Evolutionary conservation across 257 asterid genomes (phyloP).

Genomic region (Fraxinus americana): DNA sequence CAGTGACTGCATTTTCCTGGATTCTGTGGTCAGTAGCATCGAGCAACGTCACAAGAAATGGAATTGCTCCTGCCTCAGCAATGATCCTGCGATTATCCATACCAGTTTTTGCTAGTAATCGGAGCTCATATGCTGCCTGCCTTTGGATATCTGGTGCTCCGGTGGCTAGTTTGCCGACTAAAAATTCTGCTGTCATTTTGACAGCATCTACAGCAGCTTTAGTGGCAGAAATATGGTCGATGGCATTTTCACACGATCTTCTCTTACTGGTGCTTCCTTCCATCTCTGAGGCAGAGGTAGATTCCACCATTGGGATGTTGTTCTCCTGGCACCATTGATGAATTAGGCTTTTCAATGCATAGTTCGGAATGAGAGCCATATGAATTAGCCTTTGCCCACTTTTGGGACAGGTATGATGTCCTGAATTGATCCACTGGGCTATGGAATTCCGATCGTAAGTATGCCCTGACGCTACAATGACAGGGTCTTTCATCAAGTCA

Average conservation of each 20-base stretch:
- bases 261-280: conserved; percentile 50
- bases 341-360: conserved; percentile 64
- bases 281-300: conserved; percentile 45
- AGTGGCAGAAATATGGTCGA: conserved; percentile 74
- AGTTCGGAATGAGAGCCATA: conserved; percentile 85
- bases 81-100: conserved; percentile 86
- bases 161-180: conserved; percentile 76
- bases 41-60: conserved; percentile 65
- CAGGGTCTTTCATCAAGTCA: conserved; percentile 83
- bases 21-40: conserved; percentile 55
- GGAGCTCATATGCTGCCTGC: conserved; percentile 84
- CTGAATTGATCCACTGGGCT: conserved; percentile 85
- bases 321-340: conserved; percentile 83
- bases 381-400: conserved; percentile 85
- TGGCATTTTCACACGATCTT: conserved; percentile 40
- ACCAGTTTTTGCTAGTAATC: conserved; percentile 79
- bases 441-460: conserved; percentile 78
- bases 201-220: conserved; percentile 71
- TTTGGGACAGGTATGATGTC: conserved; percentile 84
- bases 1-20: conserved; percentile 86
- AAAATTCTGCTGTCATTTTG: conserved; percentile 76
- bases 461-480: conserved; percentile 85
- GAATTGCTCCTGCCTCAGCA: conserved; percentile 87
- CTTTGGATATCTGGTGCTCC: conserved; percentile 78
- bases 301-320: conserved; percentile 48